phyloP scores from a whole-genome alignment of 139 green algal genomes.

The Chlorella sp. region DNA sequence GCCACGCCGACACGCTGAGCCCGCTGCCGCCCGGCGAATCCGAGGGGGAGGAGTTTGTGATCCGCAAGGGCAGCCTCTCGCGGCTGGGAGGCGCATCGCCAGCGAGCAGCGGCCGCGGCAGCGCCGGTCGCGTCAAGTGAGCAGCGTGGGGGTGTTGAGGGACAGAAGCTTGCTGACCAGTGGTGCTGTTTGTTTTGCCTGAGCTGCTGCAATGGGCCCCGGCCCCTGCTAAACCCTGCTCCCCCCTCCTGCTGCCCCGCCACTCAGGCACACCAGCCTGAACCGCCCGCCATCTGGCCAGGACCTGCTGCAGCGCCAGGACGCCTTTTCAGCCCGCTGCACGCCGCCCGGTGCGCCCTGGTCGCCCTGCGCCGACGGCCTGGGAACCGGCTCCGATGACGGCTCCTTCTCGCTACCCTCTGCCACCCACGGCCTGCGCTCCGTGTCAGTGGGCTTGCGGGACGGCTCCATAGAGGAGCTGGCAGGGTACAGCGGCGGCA shows the following conservation, averaged over 20 bases:
- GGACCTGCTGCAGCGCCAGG: slow-evolving; percentile 5
- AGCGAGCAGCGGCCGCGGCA: not conserved
- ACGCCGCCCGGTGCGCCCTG: not conserved
- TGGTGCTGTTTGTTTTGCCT: no score
- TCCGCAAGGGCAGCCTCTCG: slow-evolving; percentile 14
- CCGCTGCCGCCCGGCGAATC: no score
- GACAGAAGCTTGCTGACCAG: not conserved
- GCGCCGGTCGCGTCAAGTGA: slow-evolving; percentile 5
- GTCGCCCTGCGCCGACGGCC: not conserved
- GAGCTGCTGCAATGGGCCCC: not conserved
- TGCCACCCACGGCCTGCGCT: not conserved
- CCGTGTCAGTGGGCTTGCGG: not conserved
- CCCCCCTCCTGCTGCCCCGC: not conserved
- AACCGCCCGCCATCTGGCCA: slow-evolving; percentile 21
- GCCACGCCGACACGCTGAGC: no score
- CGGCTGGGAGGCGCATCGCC: not conserved
- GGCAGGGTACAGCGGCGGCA: not conserved
- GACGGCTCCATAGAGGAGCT: slow-evolving; percentile 19
- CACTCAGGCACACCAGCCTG: slow-evolving; percentile 25
- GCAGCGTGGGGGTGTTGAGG: not conserved
- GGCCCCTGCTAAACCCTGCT: not conserved
- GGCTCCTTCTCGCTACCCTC: slow-evolving; percentile 18
- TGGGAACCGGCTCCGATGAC: not conserved
- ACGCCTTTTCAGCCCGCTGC: slow-evolving; percentile 22
- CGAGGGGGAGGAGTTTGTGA: slow-evolving; percentile 19